These are phyloP conservation scores for Glycine latifolia DNA, from an alignment of 306 rosid genomes.

Conservation along the genomic window DNA sequence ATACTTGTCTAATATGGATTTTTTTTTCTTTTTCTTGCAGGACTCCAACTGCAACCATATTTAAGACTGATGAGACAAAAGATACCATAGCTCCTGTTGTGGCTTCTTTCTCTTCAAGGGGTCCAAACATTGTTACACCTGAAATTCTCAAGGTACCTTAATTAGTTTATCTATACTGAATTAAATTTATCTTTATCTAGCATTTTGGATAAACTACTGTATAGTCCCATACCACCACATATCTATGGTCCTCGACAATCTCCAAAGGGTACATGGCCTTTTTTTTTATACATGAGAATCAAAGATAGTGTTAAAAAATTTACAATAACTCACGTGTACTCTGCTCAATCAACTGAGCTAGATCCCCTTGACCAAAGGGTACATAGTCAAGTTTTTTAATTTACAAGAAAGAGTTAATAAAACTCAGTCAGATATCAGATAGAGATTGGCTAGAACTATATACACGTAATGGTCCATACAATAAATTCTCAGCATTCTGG, in stretches of 20 bases:
- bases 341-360: no score
- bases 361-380: no score
- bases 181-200: neutral
- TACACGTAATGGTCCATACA: neutral
- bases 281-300: no score
- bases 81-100: slow-evolving; percentile 48
- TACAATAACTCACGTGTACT: no score
- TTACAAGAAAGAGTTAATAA: neutral
- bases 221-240: neutral
- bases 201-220: neutral
- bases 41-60: slow-evolving; percentile 49
- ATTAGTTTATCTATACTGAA: neutral
- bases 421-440: neutral
- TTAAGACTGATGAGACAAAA: slow-evolving; percentile 29
- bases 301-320: no score
- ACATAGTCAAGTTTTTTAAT: neutral
- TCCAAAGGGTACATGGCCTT: neutral
- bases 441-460: neutral
- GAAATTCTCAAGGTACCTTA: slow-evolving; percentile 55
- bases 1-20: neutral
- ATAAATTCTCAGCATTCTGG: neutral
- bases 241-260: neutral
- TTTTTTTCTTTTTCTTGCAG: neutral
- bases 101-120: slow-evolving; percentile 52
- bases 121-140: slow-evolving; percentile 44